A percentile compares a stretch with the other conserved stretches of the same genome.
Conservation (phyloP, 352 stramenopile genomes). For the Phytophthora syringae region DNA sequence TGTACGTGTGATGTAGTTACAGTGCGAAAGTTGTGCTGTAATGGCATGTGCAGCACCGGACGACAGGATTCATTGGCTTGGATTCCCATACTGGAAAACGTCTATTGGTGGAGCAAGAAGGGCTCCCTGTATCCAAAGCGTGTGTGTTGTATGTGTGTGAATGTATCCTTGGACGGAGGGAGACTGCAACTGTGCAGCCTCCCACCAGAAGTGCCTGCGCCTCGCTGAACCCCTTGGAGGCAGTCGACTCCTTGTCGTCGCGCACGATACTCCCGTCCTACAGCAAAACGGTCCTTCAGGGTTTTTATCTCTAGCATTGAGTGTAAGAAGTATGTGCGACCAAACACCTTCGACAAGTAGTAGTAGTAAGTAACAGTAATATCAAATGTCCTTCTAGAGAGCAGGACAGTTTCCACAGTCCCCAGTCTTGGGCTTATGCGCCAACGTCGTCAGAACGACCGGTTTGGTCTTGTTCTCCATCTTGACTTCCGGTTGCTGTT, state of each 20-base stretch:
- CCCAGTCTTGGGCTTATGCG: conserved; percentile 6
- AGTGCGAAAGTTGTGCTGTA: no score
- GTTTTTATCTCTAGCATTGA: conserved; percentile 92
- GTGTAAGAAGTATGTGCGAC: conserved; percentile 89
- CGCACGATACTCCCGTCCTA: conserved; percentile 84
- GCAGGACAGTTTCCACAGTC: conserved; percentile 30
- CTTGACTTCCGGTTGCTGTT: not conserved
- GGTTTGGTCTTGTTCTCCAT: conserved; percentile 6
- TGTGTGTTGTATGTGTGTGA: no score
- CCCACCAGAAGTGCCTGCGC: conserved; percentile 49
- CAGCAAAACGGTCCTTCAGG: conserved; percentile 77
- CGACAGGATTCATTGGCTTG: conserved; percentile 19
- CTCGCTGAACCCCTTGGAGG: conserved; percentile 33
- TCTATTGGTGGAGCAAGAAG: no score
- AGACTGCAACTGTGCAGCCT: not conserved
- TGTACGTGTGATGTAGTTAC: no score
- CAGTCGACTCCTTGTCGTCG: conserved; percentile 23
- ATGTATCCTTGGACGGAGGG: conserved; percentile 33
- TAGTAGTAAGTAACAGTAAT: not conserved
- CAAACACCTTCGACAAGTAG: conserved; percentile 45
- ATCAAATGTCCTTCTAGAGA: not conserved
- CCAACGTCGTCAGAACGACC: conserved; percentile 17
- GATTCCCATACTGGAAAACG: conserved; percentile 11
- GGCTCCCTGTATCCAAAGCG: no score
- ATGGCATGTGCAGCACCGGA: not conserved